Percentiles rank a stretch among this genome's conserved stretches.
phyloP scores from a whole-genome alignment of 805 yeast species.

The Jamesozyma piceae region DNA sequence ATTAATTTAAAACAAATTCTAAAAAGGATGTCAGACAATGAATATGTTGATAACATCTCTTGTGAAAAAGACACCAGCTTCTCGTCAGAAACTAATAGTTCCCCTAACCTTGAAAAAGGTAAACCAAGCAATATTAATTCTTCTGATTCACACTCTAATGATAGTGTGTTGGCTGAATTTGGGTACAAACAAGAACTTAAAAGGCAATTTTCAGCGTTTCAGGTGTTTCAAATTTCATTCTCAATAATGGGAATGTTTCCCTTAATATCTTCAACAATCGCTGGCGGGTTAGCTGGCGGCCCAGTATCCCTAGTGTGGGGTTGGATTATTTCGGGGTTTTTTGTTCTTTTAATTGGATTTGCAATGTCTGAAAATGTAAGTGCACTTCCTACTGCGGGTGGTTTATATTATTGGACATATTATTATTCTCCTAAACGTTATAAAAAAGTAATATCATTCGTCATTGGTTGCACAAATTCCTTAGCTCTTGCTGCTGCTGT shows the following conservation, averaged over 20 bases:
- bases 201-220: constrained; percentile 51
- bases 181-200: constrained; percentile 64
- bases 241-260: constrained; percentile 66
- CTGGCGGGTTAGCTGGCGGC: constrained; percentile 50
- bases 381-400: constrained; percentile 69
- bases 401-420: constrained; percentile 60
- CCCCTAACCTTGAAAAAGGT: too few species aligned
- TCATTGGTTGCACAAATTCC: constrained; percentile 61
- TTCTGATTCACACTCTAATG: constrained; percentile 11
- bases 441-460: constrained; percentile 46
- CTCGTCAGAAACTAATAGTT: neutral
- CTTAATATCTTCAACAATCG: constrained; percentile 47
- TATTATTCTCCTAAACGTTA: constrained; percentile 50
- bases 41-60: neutral
- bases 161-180: constrained; percentile 30
- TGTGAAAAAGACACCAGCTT: neutral
- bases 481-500: constrained; percentile 57
- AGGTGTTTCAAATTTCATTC: constrained; percentile 64
- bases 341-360: constrained; percentile 48
- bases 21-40: too few species aligned
- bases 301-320: constrained; percentile 59
- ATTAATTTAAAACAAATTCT: neutral
- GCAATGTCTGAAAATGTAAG: constrained; percentile 60
- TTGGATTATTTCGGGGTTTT: constrained; percentile 48
- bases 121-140: constrained; percentile 19